Evolutionary conservation across 352 stramenopile genomes (phyloP), one percentile per base, ranked within the genome.

Genomic region (Pythium aristosporum): DNA sequence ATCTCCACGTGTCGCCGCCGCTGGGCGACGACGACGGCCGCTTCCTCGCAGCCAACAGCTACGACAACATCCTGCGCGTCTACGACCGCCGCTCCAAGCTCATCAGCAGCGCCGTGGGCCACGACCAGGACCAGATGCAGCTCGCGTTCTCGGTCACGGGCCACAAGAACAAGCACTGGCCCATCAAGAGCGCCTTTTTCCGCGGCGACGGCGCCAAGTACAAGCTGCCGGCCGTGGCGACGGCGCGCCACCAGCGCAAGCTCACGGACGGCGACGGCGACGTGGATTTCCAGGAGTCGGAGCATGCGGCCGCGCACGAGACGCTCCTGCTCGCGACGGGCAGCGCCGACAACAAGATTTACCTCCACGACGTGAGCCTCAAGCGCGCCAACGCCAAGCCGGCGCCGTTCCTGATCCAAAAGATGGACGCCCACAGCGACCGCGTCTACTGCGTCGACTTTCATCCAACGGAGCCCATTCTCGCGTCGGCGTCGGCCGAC

Each of bases 91-190:
- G 84, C 37, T 89, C 83, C 37, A 90, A 93, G 63, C 75, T 95
- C 43, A 91, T 95, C 61, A 89, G 86, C 71, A 83, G 82, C 54
- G 80, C 69, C 3, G 68, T 79, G 46, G 80, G 84, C 21, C 77
- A 83, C 43, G 86, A 95, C 60, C 84, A 88, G 57, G 34, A 39
- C 34, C 34, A 39, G 34, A 80, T 95, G 67, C 84, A 93, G 53
- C 67, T 95, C 23, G 78, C 85, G 20, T 91, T 83, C 65, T 86
- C 87, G 94, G 82, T 95, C 20, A 85, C 81, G 36, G 65, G 88
- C 50, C 86, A 96, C 71, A 94, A 92, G 66, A 96, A 94, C 76
- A 96, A 94, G 72, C 95, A 96, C 65, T 96, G 88, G 88, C 88
- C 88, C 9, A 95, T 96, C 62, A 94, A 93, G 65, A 95, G 86